Conservation (phyloP, 2,329 filamentous ascomycete genomes). For the Talaromyces sp. region DNA sequence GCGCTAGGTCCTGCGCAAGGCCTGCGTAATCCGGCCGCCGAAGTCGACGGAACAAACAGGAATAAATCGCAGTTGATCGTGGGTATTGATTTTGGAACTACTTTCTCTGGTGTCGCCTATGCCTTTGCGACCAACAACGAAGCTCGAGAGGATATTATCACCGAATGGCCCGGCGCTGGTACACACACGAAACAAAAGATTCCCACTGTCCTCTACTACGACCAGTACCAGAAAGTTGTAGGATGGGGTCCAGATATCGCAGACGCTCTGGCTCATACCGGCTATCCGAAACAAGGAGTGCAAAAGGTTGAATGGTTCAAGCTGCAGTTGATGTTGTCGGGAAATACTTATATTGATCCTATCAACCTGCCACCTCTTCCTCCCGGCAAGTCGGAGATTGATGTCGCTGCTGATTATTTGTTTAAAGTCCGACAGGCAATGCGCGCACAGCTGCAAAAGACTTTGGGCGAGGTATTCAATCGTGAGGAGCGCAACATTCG, state of each 20-base stretch:
- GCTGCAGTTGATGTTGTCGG: slow-evolving; percentile 95
- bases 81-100: slow-evolving; percentile 98
- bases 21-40: slow-evolving; percentile 44
- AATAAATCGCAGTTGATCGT: slow-evolving; percentile 98
- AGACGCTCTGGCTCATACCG: slow-evolving; percentile 91
- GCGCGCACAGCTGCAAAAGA: slow-evolving; percentile 93
- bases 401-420: slow-evolving; percentile 98
- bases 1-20: slow-evolving; percentile 28
- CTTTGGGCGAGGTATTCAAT: slow-evolving; percentile 94
- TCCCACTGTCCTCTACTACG: slow-evolving; percentile 98
- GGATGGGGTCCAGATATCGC: slow-evolving; percentile 98
- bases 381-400: slow-evolving; percentile 96
- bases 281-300: slow-evolving; percentile 94
- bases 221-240: slow-evolving; percentile 99
- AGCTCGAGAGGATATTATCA: slow-evolving; percentile 97
- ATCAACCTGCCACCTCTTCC: slow-evolving; percentile 97
- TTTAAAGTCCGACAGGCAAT: slow-evolving; percentile 98
- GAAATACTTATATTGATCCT: slow-evolving; percentile 98
- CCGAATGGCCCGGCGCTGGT: slow-evolving; percentile 96
- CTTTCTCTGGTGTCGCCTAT: slow-evolving; percentile 95
- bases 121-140: slow-evolving; percentile 92
- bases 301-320: slow-evolving; percentile 99
- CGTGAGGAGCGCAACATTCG: slow-evolving; percentile 96
- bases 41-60: slow-evolving; percentile 82
- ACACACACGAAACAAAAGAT: slow-evolving; percentile 99